phyloP scores from a whole-genome alignment of 257 asterid species.

The Fraxinus americana region DNA sequence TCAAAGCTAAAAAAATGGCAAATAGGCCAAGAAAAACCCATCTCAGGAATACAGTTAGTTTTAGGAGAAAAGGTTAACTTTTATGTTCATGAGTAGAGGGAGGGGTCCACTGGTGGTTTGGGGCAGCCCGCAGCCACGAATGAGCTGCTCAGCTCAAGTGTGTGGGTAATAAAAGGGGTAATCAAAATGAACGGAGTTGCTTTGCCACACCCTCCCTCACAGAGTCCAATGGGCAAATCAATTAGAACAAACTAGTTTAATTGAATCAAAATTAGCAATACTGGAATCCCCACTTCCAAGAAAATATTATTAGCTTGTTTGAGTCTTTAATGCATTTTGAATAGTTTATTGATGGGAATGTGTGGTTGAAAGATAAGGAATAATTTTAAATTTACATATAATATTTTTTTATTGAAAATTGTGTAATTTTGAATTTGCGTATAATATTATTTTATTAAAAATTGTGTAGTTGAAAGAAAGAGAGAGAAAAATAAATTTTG shows the following conservation, averaged over 20 bases:
- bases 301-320: neutral
- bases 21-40: constrained; percentile 23
- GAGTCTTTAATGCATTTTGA: too few relatives aligned
- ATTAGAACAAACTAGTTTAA: too few relatives aligned
- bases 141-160: constrained; percentile 61
- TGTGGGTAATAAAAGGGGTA: constrained; percentile 71
- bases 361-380: too few relatives aligned
- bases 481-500: too few relatives aligned
- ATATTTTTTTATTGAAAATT: too few relatives aligned
- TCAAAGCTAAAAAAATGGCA: constrained; percentile 22
- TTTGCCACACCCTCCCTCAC: too few relatives aligned
- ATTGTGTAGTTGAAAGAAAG: too few relatives aligned
- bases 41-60: neutral
- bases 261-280: constrained; percentile 43
- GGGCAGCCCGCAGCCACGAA: constrained; percentile 62
- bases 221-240: too few relatives aligned
- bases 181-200: constrained; percentile 25
- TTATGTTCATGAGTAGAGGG: constrained; percentile 23
- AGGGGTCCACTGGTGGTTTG: constrained; percentile 27
- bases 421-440: too few relatives aligned
- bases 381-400: too few relatives aligned
- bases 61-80: constrained; percentile 20
- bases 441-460: too few relatives aligned
- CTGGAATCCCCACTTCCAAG: constrained; percentile 51
- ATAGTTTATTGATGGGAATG: too few relatives aligned